Base-by-base conservation (phyloP, 306 rosid genomes). In the Dalbergia cultrata region DNA sequence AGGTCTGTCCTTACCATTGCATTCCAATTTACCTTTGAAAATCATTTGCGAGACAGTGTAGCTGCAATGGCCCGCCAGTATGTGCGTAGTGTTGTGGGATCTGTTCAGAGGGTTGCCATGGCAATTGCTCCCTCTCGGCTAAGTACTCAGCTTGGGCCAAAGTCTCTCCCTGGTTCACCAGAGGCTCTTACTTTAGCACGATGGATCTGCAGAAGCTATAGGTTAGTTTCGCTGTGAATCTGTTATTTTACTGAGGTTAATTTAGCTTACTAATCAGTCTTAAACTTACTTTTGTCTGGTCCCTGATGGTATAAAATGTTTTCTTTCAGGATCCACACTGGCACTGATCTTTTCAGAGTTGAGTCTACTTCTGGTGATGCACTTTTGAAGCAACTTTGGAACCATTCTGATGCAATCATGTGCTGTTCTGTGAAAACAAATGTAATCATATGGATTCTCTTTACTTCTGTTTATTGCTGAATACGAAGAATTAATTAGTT, bases 21-120 rank as follows among this genome's bases (percentile, higher is more conserved):
- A 21, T 95, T 95, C 79, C 99, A 95, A 61, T 95, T 93, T 67
- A 93, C 94, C 64, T 95, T 89, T 41, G 99, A 95, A 92, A 90
- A 89, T 81, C 97, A 93, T 81, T 12, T 84, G 53, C 90, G 91
- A 4, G 99, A 95, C 85, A 95, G 81, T 81, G 99, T 95, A 43
- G 98, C 99, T 82, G 93, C 96, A 5, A 95, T 95, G 99, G 99
- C 99, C 67, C 99, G 99, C 52, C 99, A 95, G 77, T 95, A 92
- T 14, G 97, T 95, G 70, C 98, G 99, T 3, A 84, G 94, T 72
- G 94, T 95, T 68, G 98, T 95, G 34, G 97, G 91, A 70, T 93
- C 99, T 4, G 99, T 95, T 67, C 99, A 95, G 81, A 89, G 99
- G 79, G 99, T 95, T 77, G 96, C 99, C 70, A 95, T 93, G 99